phyloP scores from a whole-genome alignment of 139 green algal species.

The Coelastrella sp. region DNA sequence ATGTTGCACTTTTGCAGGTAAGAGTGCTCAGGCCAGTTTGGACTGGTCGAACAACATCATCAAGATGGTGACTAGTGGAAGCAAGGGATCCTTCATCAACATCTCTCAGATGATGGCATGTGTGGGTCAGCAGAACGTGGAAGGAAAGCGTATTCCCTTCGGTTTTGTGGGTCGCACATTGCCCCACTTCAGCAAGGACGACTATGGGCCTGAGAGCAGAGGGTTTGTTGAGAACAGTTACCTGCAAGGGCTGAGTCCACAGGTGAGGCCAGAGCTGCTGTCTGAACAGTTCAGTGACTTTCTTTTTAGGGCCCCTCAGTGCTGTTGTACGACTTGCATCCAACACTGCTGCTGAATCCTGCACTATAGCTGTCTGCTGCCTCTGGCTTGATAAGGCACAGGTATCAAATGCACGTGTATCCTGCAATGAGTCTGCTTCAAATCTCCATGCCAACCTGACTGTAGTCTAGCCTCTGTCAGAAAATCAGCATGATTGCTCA shows the following conservation, averaged over 20 bases:
- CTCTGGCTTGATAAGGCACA: no score
- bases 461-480: no score
- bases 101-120: conserved; percentile 99
- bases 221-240: conserved; percentile 99
- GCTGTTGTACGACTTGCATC: no score
- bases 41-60: conserved; percentile 98
- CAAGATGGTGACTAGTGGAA: conserved; percentile 95
- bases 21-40: conserved; percentile 89
- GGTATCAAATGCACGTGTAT: no score
- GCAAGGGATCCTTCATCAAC: conserved; percentile 99
- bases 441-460: no score
- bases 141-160: conserved; percentile 99
- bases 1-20: conserved; percentile 74
- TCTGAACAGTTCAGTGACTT: no score
- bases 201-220: conserved; percentile 94
- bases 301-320: neutral
- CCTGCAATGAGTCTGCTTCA: no score
- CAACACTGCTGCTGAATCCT: no score
- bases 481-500: no score
- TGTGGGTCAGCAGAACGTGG: conserved; percentile 99
- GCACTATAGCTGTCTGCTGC: no score
- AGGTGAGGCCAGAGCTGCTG: no score
- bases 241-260: conserved; percentile 92
- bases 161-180: conserved; percentile 91
- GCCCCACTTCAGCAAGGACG: conserved; percentile 95